phyloP scores from a whole-genome alignment of 2,329 filamentous ascomycete species.

The Alternaria sp. region DNA sequence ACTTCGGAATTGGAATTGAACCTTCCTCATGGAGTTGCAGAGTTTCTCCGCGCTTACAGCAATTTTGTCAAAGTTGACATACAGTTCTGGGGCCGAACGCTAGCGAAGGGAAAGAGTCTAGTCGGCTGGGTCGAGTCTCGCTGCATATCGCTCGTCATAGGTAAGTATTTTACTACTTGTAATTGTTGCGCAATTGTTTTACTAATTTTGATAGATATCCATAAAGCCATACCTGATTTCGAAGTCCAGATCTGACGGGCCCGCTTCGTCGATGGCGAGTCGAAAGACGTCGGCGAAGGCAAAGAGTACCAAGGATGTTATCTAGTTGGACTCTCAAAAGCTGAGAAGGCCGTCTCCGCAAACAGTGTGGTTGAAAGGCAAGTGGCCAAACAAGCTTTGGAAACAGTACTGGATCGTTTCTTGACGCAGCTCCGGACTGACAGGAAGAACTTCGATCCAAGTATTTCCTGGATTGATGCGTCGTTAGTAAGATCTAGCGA shows the following conservation, averaged over 20 bases:
- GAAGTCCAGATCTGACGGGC: constrained; percentile 69
- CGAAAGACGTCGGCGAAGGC: constrained; percentile 25
- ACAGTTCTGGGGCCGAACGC: constrained; percentile 70
- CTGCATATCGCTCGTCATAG: constrained; percentile 65
- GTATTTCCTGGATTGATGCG: constrained; percentile 48
- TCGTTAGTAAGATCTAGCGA: constrained; percentile 48
- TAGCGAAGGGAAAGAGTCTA: constrained; percentile 63
- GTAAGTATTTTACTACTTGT: constrained; percentile 51
- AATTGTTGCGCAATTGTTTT: background rate
- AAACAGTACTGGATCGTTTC: constrained; percentile 48
- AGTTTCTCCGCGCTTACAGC: constrained; percentile 63
- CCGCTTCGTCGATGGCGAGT: constrained; percentile 57
- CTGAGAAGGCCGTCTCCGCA: background rate
- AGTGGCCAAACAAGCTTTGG: constrained; percentile 56
- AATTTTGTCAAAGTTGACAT: constrained; percentile 69
- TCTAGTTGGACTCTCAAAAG: constrained; percentile 63
- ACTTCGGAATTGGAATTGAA: background rate
- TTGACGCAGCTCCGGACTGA: constrained; percentile 46
- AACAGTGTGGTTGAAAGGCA: constrained; percentile 52
- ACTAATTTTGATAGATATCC: constrained; percentile 59
- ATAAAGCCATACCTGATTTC: constrained; percentile 61
- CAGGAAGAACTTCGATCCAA: constrained; percentile 50
- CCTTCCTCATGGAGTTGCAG: constrained; percentile 25
- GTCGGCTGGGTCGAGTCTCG: constrained; percentile 71
- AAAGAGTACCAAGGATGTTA: constrained; percentile 68